Base-by-base conservation (phyloP, 257 asterid species). In the Nicotiana noctiflora region DNA sequence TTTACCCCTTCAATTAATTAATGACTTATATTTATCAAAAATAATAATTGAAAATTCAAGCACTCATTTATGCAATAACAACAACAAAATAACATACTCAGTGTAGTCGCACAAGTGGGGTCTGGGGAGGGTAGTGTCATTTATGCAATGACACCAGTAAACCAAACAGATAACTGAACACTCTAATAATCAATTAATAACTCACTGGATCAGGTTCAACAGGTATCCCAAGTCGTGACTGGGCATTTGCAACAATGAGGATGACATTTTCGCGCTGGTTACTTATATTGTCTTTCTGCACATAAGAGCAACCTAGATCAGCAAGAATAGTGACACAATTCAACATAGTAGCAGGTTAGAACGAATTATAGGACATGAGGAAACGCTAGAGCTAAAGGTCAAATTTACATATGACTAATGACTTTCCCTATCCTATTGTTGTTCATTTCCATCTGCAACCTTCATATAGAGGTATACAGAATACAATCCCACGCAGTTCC, bases 261-360 rank as follows among this genome's bases (percentile, higher is more conserved):
- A 95, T 87, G 1, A 94, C 90, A 88, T 93, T 91, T 87, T 95
- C 99, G 18, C 99, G 98, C 85, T 95, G 99, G 90, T 93, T 95
- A 86, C 94, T 86, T 82, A 90, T 80, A 77, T 95, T 95, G 92
- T 95, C 99, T 87, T 92, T 93, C 99, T 95, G 97, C 62, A 84
- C 83, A 81, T 82, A 70, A 57, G 37, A 85, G 25, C 49, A 46
- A 68, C 0, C 14, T 31, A 72, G 77, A 23, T 72, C 21, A 72
- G 60, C 21, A 46, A 46, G 34, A 46, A 46, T 6, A 46, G 77
- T 72, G 23, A 46, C 77, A 23, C 2, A 72, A 72, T 46, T 13
- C 6, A 72, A 23, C 59, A 46, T 46, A 21, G 77, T 23, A 13
- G 21, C 77, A 17, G 27, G 52, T 32, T 8, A 32, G 52, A 66